phyloP scores from a whole-genome alignment of 305 asterid genomes.

The Salvia sclarea region DNA sequence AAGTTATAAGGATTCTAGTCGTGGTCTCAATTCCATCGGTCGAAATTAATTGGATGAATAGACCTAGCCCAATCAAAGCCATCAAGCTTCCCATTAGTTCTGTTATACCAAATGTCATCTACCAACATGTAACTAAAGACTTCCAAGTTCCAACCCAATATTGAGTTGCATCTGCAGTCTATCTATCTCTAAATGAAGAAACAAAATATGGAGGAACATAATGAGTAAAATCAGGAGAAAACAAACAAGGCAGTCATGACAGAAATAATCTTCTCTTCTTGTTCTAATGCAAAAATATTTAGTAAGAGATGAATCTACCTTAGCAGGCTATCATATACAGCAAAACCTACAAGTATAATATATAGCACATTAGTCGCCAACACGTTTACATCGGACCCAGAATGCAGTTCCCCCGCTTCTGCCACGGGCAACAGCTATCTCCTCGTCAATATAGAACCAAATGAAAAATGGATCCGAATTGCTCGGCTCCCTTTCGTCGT shows the following conservation, averaged over 20 bases:
- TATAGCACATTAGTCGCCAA: conserved; percentile 19
- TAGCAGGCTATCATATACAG: conserved; percentile 3
- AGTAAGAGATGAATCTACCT: not conserved
- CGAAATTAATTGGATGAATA: no score
- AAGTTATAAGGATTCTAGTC: no score
- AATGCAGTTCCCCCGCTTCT: conserved; percentile 93
- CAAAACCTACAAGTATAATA: no score
- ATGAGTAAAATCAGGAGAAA: conserved; percentile 1
- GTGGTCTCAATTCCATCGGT: no score
- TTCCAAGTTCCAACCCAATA: no score
- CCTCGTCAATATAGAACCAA: conserved; percentile 91
- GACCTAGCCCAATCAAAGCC: no score
- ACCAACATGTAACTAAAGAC: no score
- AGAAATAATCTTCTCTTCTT: conserved; percentile 3
- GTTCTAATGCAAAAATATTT: not conserved
- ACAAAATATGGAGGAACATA: not conserved
- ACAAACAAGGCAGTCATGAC: not conserved
- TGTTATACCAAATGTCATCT: no score
- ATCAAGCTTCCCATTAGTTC: no score
- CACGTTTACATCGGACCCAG: conserved; percentile 78
- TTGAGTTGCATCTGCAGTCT: no score
- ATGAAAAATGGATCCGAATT: conserved; percentile 77
- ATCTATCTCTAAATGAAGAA: no score
- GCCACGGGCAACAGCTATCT: conserved; percentile 91
- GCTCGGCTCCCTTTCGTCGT: conserved; percentile 75